Conservation (phyloP, 768 basidiomycete species). For the Podaxis sp. region DNA sequence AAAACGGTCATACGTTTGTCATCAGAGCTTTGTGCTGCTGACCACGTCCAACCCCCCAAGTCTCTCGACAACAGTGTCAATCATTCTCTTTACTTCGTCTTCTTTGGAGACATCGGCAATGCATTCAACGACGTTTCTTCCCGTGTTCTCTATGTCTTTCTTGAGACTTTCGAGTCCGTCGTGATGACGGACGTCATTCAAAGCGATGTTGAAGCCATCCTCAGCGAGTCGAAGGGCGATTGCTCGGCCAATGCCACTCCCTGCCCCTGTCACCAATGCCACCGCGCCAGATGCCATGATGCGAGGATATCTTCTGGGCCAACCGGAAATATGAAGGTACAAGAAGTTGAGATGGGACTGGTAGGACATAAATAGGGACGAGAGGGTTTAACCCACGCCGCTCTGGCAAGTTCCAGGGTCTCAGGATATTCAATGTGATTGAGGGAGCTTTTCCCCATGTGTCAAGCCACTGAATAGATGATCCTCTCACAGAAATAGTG, state of each 20-base stretch:
- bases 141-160: constrained; percentile 28
- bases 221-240: constrained; percentile 46
- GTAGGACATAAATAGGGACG: background rate
- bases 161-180: constrained; percentile 28
- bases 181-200: constrained; percentile 41
- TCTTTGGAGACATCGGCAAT: constrained; percentile 43
- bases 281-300: constrained; percentile 11
- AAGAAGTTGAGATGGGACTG: background rate
- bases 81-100: constrained; percentile 39
- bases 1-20: background rate
- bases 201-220: constrained; percentile 47
- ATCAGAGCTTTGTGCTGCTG: constrained; percentile 17
- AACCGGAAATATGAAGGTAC: background rate
- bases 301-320: background rate
- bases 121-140: constrained; percentile 21
- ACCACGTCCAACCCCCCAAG: constrained; percentile 51
- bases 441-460: background rate
- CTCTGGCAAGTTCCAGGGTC: background rate
- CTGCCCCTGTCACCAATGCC: constrained; percentile 36
- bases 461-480: no score
- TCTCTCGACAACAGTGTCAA: constrained; percentile 29
- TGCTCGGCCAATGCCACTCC: constrained; percentile 48
- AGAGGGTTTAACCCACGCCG: background rate
- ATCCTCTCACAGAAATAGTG: no score
- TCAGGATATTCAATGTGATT: background rate